phyloP scores from a whole-genome alignment of 208 protist genomes.

The Porcisia hertigi region DNA sequence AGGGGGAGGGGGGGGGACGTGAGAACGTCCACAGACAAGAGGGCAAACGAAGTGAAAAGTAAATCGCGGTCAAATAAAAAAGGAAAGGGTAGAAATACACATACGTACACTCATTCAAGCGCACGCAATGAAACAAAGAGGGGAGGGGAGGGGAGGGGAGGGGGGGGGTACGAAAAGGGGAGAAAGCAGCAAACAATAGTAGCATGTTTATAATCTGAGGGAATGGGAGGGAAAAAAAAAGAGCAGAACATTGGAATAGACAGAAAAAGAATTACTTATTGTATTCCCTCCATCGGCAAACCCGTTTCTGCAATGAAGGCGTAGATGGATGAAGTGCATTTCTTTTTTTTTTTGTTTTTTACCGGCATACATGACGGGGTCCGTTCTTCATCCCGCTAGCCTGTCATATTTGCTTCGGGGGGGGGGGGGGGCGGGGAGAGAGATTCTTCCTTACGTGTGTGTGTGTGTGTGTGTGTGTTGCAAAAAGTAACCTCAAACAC shows the following conservation, averaged over 20 bases:
- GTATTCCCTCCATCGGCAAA: neutral
- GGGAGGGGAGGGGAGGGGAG: neutral
- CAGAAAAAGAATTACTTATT: neutral
- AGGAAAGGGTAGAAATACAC: neutral
- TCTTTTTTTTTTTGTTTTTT: neutral
- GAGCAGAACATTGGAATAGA: no score
- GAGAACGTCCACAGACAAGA: neutral
- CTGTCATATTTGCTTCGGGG: neutral
- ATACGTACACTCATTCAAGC: no score
- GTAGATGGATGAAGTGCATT: neutral
- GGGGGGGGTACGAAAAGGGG: neutral
- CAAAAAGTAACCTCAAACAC: neutral
- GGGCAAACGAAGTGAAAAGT: neutral
- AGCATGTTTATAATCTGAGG: conserved; percentile 5
- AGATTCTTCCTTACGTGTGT: neutral
- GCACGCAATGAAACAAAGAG: no score
- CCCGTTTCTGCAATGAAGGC: neutral
- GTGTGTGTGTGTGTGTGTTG: neutral
- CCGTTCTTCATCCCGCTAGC: no score
- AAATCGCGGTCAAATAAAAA: neutral
- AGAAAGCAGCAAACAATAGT: neutral
- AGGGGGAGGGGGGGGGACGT: neutral
- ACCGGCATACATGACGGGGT: neutral
- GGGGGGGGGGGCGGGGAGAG: no score
- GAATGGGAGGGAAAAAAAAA: neutral